phyloP scores from a whole-genome alignment of 2,329 filamentous ascomycete species.

The Trichoderma koningii region DNA sequence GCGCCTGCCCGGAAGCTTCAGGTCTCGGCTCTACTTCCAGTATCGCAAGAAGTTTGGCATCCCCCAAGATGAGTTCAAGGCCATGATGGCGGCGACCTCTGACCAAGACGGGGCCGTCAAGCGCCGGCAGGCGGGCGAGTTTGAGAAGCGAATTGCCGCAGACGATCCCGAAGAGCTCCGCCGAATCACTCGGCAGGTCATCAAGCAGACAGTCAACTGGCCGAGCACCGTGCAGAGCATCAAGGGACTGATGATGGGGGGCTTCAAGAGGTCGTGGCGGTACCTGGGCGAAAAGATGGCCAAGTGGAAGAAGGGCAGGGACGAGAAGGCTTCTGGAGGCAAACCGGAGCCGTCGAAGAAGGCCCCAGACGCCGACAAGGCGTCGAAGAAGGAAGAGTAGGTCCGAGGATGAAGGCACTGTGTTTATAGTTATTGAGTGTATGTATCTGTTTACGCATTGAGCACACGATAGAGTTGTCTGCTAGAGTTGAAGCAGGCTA shows the following conservation, averaged over 20 bases:
- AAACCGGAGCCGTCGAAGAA: constrained; percentile 33
- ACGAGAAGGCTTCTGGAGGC: constrained; percentile 33
- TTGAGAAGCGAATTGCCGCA: constrained; percentile 80
- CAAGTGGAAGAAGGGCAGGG: constrained; percentile 59
- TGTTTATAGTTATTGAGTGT: neutral
- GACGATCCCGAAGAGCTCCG: constrained; percentile 68
- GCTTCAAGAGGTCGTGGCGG: constrained; percentile 65
- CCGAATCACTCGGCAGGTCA: constrained; percentile 70
- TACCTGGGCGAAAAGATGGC: constrained; percentile 82
- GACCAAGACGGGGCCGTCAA: constrained; percentile 72
- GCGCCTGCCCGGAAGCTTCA: constrained; percentile 81
- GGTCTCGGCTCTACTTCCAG: constrained; percentile 87
- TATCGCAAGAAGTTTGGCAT: constrained; percentile 92
- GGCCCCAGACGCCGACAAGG: constrained; percentile 19
- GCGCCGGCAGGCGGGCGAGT: constrained; percentile 75
- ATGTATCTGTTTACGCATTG: constrained; percentile 11
- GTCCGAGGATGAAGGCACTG: neutral
- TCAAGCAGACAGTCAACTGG: constrained; percentile 89
- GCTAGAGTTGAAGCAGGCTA: neutral
- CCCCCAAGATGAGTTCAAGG: constrained; percentile 77
- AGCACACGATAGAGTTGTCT: constrained; percentile 5
- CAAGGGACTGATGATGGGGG: constrained; percentile 81
- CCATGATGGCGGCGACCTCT: constrained; percentile 76
- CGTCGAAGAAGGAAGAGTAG: constrained; percentile 13
- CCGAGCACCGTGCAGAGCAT: constrained; percentile 84